These are phyloP conservation scores for Oryza nivara DNA, from an alignment of 176 grass and related monocot genomes.

Conservation along the genomic window DNA sequence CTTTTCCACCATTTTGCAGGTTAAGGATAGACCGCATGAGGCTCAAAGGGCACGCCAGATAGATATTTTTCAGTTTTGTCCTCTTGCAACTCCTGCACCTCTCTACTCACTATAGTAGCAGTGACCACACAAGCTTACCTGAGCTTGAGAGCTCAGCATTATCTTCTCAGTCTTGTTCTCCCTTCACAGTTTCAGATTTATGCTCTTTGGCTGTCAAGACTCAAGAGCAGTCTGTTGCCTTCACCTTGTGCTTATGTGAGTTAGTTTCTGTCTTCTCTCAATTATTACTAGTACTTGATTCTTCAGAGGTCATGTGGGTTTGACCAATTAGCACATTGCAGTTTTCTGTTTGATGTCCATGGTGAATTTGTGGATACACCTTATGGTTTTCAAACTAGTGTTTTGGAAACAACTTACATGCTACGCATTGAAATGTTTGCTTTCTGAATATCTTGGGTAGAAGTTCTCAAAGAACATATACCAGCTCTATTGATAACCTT, in stretches of 20 bases:
- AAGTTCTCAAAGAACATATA: neutral
- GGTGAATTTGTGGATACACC: neutral
- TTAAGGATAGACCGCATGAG: neutral
- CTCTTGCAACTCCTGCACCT: neutral
- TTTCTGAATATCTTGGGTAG: slow-evolving; percentile 5
- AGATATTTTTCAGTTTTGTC: slow-evolving; percentile 39
- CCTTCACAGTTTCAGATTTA: neutral
- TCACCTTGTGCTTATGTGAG: slow-evolving; percentile 37
- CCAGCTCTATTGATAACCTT: neutral
- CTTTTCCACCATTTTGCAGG: too few species aligned
- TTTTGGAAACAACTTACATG: neutral
- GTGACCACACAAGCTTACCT: slow-evolving; percentile 1
- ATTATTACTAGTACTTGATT: neutral
- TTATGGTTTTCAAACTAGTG: neutral
- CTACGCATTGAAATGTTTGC: neutral
- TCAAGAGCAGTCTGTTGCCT: neutral
- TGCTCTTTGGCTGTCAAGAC: neutral
- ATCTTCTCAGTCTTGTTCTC: slow-evolving; percentile 10
- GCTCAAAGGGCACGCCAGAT: slow-evolving; percentile 14
- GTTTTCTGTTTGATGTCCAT: neutral
- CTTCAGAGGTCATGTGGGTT: neutral
- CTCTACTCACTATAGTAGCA: neutral
- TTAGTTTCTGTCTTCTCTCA: neutral
- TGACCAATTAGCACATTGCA: neutral
- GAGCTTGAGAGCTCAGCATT: slow-evolving; percentile 1